phyloP scores from a whole-genome alignment of 768 basidiomycete species.

The Leccinum aurantiacum region DNA sequence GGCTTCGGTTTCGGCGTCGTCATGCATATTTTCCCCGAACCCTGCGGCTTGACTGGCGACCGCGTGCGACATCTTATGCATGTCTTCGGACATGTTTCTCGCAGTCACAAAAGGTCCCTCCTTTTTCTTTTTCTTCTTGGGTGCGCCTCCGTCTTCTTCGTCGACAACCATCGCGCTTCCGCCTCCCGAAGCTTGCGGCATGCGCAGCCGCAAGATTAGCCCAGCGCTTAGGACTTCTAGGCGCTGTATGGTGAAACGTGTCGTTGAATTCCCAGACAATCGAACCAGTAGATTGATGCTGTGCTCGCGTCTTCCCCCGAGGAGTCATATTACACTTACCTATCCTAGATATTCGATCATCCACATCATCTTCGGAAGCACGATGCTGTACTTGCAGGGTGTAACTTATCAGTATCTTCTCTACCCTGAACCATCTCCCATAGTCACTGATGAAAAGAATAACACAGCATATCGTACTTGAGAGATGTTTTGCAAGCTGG shows the following conservation, averaged over 20 bases:
- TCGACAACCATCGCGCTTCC: constrained; percentile 31
- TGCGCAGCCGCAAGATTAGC: constrained; percentile 70
- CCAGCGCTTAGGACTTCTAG: constrained; percentile 30
- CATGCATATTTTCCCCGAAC: constrained; percentile 80
- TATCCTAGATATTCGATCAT: neutral
- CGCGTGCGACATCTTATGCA: constrained; percentile 86
- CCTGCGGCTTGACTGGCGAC: constrained; percentile 88
- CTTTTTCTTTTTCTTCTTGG: constrained; percentile 80
- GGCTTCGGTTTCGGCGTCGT: constrained; percentile 40
- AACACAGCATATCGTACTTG: neutral
- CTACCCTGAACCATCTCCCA: neutral
- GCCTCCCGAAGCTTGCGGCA: constrained; percentile 50
- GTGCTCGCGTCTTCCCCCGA: neutral
- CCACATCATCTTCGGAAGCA: neutral
- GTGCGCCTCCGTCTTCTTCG: constrained; percentile 55
- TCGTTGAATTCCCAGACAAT: neutral
- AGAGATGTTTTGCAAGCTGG: neutral
- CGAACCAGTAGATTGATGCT: neutral
- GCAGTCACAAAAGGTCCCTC: constrained; percentile 83
- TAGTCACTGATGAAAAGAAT: too few species aligned
- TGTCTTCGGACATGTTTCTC: constrained; percentile 88
- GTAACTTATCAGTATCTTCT: neutral
- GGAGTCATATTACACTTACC: too few species aligned
- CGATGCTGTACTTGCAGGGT: neutral
- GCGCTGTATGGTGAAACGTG: neutral